These are phyloP conservation scores for Suillus spraguei DNA, from an alignment of 768 basidiomycete genomes.

Conservation along the genomic window DNA sequence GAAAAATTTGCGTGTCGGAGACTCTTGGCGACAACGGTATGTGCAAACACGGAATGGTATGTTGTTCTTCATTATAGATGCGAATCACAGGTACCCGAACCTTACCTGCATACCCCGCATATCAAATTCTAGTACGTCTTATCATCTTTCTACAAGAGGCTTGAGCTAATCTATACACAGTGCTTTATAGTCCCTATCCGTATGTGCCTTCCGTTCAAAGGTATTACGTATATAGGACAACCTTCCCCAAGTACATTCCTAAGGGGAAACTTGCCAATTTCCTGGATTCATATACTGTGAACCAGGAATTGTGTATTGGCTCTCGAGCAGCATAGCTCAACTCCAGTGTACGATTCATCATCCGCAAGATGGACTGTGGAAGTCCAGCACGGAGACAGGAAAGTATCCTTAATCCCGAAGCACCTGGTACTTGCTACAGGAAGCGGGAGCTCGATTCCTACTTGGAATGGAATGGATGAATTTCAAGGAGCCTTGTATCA, in stretches of 20 bases:
- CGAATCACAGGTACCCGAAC: constrained; percentile 4
- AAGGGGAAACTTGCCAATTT: constrained; percentile 52
- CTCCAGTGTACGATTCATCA: constrained; percentile 17
- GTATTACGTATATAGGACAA: background rate
- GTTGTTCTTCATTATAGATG: constrained; percentile 36
- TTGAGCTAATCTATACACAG: constrained; percentile 23
- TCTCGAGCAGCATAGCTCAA: constrained; percentile 39
- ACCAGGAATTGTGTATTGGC: constrained; percentile 63
- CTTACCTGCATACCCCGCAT: constrained; percentile 47
- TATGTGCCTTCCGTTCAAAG: constrained; percentile 45
- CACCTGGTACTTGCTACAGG: background rate
- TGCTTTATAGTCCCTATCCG: constrained; percentile 50
- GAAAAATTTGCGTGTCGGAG: constrained; percentile 46
- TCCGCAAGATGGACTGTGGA: background rate
- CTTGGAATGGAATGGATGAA: constrained; percentile 35
- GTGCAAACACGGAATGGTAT: constrained; percentile 45
- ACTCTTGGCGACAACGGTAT: constrained; percentile 55
- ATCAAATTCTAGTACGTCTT: constrained; percentile 46
- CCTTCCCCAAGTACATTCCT: background rate
- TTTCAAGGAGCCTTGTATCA: constrained; percentile 56
- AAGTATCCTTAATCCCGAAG: background rate
- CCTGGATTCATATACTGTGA: constrained; percentile 56
- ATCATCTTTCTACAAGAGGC: background rate
- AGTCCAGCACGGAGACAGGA: background rate
- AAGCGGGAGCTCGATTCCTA: background rate